phyloP scores from a whole-genome alignment of 768 basidiomycete species.

The Leccinum olivaceopallidum region DNA sequence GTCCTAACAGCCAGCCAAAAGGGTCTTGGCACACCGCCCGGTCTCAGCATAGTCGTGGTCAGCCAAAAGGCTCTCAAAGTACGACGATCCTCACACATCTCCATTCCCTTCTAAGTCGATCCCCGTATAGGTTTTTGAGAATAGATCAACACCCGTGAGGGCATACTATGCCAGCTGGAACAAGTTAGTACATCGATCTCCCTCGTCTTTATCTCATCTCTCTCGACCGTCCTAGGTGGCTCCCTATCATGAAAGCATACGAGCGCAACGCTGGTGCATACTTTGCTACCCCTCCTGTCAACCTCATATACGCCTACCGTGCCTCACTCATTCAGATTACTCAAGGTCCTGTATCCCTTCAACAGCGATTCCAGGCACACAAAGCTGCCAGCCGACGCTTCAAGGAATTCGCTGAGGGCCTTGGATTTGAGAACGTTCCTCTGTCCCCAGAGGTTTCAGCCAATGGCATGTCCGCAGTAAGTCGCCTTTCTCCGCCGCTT shows the following conservation, averaged over 20 bases:
- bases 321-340: slow-evolving; percentile 78
- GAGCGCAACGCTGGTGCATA: slow-evolving; percentile 80
- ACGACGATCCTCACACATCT: neutral
- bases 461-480: slow-evolving; percentile 93
- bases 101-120: neutral
- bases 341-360: slow-evolving; percentile 58
- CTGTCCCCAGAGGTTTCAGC: slow-evolving; percentile 62
- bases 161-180: slow-evolving; percentile 92
- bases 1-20: slow-evolving; percentile 88
- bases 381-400: slow-evolving; percentile 64
- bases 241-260: slow-evolving; percentile 94
- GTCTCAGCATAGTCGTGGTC: slow-evolving; percentile 83
- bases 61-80: slow-evolving; percentile 78
- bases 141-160: slow-evolving; percentile 49
- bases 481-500: slow-evolving; percentile 12
- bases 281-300: slow-evolving; percentile 95
- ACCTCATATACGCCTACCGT: slow-evolving; percentile 90
- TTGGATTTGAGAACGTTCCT: slow-evolving; percentile 79
- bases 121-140: slow-evolving; percentile 11
- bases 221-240: slow-evolving; percentile 53
- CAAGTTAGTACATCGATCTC: slow-evolving; percentile 46
- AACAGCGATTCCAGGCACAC: slow-evolving; percentile 79
- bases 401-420: slow-evolving; percentile 59
- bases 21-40: slow-evolving; percentile 91
- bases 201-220: neutral